Evolutionary conservation across 164 flowering plant genomes (phyloP).

Genomic region (Chimonanthus salicifolius): DNA sequence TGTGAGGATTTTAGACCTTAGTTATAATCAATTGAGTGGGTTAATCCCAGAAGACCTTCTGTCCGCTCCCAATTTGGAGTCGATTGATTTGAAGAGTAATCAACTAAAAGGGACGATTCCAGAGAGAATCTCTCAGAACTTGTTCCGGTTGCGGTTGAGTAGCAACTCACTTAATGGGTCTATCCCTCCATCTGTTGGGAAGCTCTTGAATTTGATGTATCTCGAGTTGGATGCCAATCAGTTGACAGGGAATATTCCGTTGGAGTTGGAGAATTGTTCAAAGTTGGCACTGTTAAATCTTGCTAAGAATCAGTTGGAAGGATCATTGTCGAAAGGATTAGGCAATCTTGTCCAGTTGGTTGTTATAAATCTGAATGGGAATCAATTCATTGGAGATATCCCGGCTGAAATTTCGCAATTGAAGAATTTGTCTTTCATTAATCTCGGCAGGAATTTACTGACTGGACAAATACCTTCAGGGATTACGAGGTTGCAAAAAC

Average conservation of each 20-base stretch:
- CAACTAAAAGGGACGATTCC: slow-evolving; percentile 45
- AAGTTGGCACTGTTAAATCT: slow-evolving; percentile 46
- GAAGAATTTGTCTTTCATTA: slow-evolving; percentile 27
- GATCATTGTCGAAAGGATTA: slow-evolving; percentile 37
- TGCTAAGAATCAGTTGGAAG: slow-evolving; percentile 42
- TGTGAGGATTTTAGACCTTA: slow-evolving; percentile 44
- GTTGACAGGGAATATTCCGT: slow-evolving; percentile 43
- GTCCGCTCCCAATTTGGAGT: slow-evolving; percentile 27
- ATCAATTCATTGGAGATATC: slow-evolving; percentile 44
- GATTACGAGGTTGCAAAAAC: slow-evolving; percentile 29
- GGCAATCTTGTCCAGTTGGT: slow-evolving; percentile 43
- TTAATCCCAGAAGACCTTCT: slow-evolving; percentile 47
- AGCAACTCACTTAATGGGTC: slow-evolving; percentile 42
- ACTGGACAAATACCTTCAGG: slow-evolving; percentile 47
- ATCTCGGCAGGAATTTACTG: slow-evolving; percentile 49
- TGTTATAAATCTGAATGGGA: slow-evolving; percentile 46
- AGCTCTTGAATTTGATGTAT: slow-evolving; percentile 36
- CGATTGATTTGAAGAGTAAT: slow-evolving; percentile 52
- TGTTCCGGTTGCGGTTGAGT: slow-evolving; percentile 59
- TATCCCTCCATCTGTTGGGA: slow-evolving; percentile 22
- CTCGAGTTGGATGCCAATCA: slow-evolving; percentile 55
- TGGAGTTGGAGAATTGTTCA: slow-evolving; percentile 37
- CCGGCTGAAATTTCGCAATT: slow-evolving; percentile 35
- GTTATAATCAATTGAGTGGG: slow-evolving; percentile 47
- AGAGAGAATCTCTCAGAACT: slow-evolving; percentile 24